These are phyloP conservation scores for Agrocybe pediades DNA, from an alignment of 768 basidiomycete species.

Conservation along the genomic window DNA sequence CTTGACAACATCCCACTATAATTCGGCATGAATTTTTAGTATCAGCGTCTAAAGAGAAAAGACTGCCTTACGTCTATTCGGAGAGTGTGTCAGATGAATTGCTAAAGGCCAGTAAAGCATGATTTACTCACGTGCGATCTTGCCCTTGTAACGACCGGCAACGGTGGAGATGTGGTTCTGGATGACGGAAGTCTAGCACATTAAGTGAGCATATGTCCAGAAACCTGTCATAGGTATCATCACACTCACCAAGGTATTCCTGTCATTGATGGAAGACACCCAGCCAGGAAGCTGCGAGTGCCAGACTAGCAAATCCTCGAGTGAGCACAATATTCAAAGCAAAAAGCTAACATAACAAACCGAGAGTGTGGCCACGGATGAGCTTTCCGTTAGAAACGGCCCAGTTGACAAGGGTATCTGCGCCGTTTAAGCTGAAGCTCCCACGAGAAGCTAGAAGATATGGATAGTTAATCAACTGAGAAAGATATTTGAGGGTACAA, in stretches of 20 bases:
- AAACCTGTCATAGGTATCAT: too few relatives aligned
- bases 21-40: background rate
- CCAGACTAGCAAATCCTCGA: slow-evolving; percentile 24
- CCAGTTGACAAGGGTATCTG: slow-evolving; percentile 41
- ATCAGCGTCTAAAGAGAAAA: background rate
- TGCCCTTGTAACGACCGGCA: slow-evolving; percentile 47
- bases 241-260: slow-evolving; percentile 33
- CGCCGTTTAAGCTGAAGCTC: slow-evolving; percentile 32
- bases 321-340: slow-evolving; percentile 24
- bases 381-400: slow-evolving; percentile 39
- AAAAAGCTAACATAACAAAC: slow-evolving; percentile 14
- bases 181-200: slow-evolving; percentile 40
- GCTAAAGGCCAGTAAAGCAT: background rate
- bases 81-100: background rate
- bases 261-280: slow-evolving; percentile 40
- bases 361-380: slow-evolving; percentile 41
- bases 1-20: slow-evolving; percentile 47
- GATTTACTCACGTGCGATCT: slow-evolving; percentile 35
- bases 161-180: slow-evolving; percentile 48
- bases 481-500: background rate
- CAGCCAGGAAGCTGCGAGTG: slow-evolving; percentile 43
- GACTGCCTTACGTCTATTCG: slow-evolving; percentile 10
- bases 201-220: background rate
- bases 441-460: slow-evolving; percentile 27
- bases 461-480: background rate